phyloP scores from a whole-genome alignment of 192 early-diverging fungal genomes.

The Entomortierella beljakovae region DNA sequence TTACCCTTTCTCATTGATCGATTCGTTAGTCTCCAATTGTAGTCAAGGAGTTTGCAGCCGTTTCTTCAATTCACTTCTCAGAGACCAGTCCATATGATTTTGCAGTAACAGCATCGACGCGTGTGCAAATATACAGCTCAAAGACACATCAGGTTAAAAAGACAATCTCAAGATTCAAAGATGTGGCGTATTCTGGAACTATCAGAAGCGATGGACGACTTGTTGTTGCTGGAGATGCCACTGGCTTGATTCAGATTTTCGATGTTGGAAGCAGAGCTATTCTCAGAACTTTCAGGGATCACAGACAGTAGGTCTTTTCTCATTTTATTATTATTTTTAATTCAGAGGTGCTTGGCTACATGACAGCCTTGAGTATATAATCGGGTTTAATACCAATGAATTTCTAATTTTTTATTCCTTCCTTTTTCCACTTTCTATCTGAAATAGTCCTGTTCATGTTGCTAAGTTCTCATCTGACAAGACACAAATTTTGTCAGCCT shows the following conservation, averaged over 20 bases:
- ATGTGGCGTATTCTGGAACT: conserved; percentile 83
- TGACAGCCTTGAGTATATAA: too few species aligned
- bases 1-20: background rate
- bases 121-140: conserved; percentile 92
- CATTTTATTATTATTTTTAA: background rate
- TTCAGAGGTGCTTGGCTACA: background rate
- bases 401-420: background rate
- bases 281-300: conserved; percentile 69
- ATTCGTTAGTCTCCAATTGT: conserved; percentile 82
- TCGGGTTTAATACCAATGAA: too few species aligned
- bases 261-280: conserved; percentile 75
- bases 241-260: conserved; percentile 88
- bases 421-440: background rate
- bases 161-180: conserved; percentile 93
- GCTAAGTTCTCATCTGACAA: conserved; percentile 85
- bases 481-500: conserved; percentile 85
- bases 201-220: conserved; percentile 91
- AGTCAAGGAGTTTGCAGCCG: conserved; percentile 88
- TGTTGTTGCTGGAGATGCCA: conserved; percentile 92
- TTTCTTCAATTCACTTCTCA: conserved; percentile 86
- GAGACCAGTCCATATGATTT: conserved; percentile 87
- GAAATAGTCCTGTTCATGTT: conserved; percentile 79
- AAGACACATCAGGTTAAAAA: conserved; percentile 87
- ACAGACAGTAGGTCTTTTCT: conserved; percentile 59
- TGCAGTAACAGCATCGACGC: conserved; percentile 88